Evolutionary conservation across 768 basidiomycete species (phyloP), one percentile per base, ranked within the genome.

Genomic region (Trametes elegans): DNA sequence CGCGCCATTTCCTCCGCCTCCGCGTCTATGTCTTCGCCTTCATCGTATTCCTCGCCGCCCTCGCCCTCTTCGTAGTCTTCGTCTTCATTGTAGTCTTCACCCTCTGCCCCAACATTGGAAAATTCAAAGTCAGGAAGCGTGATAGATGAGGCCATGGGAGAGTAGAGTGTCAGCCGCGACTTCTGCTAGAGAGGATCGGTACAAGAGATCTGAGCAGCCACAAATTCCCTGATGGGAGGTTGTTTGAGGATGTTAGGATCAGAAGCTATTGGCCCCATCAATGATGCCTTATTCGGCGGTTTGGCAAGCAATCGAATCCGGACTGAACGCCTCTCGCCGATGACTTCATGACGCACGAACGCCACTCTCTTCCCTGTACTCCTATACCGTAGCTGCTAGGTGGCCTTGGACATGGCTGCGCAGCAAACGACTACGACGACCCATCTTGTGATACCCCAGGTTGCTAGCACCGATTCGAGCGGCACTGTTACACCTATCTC

Each of bases 1-100:
- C 85, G 78, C 5, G 87, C 87, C 61, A 88, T 88, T 62, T 85
- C 87, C 59, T 85, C 81, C 2, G 87, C 88, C 53, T 88, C 84
- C 5, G 85, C 86, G 23, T 84, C 81, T 21, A 80, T 79, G 63
- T 74, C 70, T 32, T 84, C 82, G 3, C 81, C 83, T 16, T 82
- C 83, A 3, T 82, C 80, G 7, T 80, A 80, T 1, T 77, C 78
- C 19, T 76, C 73, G 1, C 75, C 79, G 16, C 74, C 74, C 29
- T 74, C 77, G 14, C 76, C 71, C 61, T 70, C 73, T 7, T 74
- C 69, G 23, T 73, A 75, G 16, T 58, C 51, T 27, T 58, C 59
- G 3, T 49, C 59, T 10, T 62, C 61, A 23, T 61, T 44, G 27
- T 49, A 50, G 2, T 60, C 55, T 7, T 53, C 50, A 9, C 46